Percentiles rank a stretch among this genome's conserved stretches.
These are phyloP conservation scores for Ocimum tenuiflorum DNA, from an alignment of 257 asterid genomes.

Conservation along the genomic window DNA sequence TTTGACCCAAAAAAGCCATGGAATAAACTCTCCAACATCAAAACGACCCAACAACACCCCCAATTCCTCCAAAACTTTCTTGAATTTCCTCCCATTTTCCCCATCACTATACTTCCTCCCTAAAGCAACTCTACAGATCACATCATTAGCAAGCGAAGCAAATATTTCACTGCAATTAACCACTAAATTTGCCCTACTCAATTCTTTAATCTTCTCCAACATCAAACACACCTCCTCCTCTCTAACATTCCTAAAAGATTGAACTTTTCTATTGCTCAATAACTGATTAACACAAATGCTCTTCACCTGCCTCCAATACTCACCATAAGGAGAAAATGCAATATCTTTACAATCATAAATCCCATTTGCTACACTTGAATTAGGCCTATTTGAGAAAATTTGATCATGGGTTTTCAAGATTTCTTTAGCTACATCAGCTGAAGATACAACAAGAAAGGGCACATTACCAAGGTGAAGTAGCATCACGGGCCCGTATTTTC, in stretches of 20 bases:
- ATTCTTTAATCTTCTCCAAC: conserved; percentile 24
- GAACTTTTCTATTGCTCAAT: conserved; percentile 32
- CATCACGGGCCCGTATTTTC: conserved; percentile 36
- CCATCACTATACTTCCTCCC: conserved; percentile 38
- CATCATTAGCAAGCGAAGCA: conserved; percentile 29
- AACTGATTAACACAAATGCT: conserved; percentile 36
- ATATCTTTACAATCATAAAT: conserved; percentile 39
- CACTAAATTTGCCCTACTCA: conserved; percentile 1
- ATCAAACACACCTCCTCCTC: conserved; percentile 31
- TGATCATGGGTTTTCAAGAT: conserved; percentile 41
- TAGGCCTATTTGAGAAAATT: conserved; percentile 42
- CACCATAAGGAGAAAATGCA: conserved; percentile 38
- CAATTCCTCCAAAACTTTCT: conserved; percentile 33
- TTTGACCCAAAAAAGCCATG: conserved; percentile 40
- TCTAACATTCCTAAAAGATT: conserved; percentile 34
- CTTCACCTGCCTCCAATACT: conserved; percentile 43
- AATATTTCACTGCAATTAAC: conserved; percentile 33
- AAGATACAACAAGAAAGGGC: conserved; percentile 36
- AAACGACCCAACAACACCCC: conserved; percentile 40
- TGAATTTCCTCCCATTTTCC: conserved; percentile 34
- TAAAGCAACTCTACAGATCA: conserved; percentile 41
- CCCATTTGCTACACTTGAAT: conserved; percentile 30
- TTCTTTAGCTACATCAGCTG: conserved; percentile 29
- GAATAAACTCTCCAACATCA: conserved; percentile 36
- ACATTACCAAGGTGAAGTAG: conserved; percentile 40